These are phyloP conservation scores for Gardenia jasminoides DNA, from an alignment of 257 asterid species.

Conservation along the genomic window DNA sequence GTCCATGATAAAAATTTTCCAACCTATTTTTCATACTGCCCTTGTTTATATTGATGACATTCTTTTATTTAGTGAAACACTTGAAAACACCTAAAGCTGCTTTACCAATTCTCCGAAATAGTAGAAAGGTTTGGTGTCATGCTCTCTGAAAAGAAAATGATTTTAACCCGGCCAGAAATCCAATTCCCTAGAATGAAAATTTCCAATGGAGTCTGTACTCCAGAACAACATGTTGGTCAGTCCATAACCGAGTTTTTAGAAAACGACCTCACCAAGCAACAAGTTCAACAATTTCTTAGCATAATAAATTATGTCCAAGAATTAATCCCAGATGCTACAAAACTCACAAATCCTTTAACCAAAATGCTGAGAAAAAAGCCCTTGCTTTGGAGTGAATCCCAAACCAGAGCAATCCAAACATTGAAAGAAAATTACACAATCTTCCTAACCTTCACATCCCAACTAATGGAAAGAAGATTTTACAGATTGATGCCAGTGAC, in stretches of 20 bases:
- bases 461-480: too few species aligned
- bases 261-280: background rate
- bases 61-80: too few species aligned
- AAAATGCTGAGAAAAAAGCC: background rate
- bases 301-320: background rate
- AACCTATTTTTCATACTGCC: too few species aligned
- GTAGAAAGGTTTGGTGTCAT: too few species aligned
- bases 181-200: background rate
- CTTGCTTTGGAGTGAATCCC: too few species aligned
- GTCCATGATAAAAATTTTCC: too few species aligned
- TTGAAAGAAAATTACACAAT: background rate
- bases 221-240: too few species aligned
- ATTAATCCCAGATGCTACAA: background rate
- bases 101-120: too few species aligned
- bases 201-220: background rate
- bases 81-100: too few species aligned
- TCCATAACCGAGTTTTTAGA: too few species aligned
- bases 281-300: background rate
- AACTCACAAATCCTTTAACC: background rate
- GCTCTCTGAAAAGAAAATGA: background rate
- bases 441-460: background rate
- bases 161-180: background rate
- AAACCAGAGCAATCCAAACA: background rate
- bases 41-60: too few species aligned
- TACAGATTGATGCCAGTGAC: background rate